phyloP scores from a whole-genome alignment of 2,329 filamentous ascomycete genomes.

The Aspergillus proliferans region DNA sequence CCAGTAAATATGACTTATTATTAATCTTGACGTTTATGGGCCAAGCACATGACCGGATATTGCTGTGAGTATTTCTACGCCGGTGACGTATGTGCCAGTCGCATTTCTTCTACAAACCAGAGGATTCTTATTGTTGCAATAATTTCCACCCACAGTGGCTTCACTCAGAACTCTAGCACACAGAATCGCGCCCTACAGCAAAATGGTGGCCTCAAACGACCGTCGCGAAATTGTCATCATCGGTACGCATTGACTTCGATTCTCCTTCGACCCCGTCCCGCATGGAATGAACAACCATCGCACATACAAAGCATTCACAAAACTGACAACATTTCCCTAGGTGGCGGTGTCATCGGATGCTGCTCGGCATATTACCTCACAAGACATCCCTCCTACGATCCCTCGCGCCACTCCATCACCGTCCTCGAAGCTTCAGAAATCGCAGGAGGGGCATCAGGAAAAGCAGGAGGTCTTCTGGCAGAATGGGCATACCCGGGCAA shows the following conservation, averaged over 20 bases:
- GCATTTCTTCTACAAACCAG: slow-evolving; percentile 3
- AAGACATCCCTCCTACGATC: slow-evolving; percentile 74
- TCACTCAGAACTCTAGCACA: slow-evolving; percentile 11
- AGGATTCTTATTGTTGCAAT: background rate
- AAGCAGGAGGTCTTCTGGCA: slow-evolving; percentile 84
- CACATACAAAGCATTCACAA: slow-evolving; percentile 1
- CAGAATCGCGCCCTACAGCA: slow-evolving; percentile 14
- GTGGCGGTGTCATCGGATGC: slow-evolving; percentile 87
- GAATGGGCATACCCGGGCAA: slow-evolving; percentile 84
- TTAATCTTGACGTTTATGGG: slow-evolving; percentile 1
- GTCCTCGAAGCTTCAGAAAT: slow-evolving; percentile 80
- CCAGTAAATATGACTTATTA: background rate
- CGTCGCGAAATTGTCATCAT: slow-evolving; percentile 37
- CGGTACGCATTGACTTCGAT: slow-evolving; percentile 21
- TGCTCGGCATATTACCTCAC: slow-evolving; percentile 89
- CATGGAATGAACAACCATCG: slow-evolving; percentile 2
- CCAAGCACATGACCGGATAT: slow-evolving; percentile 21
- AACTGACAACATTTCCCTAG: slow-evolving; percentile 38
- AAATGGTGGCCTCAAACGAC: slow-evolving; percentile 24
- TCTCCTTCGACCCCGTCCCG: slow-evolving; percentile 16
- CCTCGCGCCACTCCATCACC: slow-evolving; percentile 68
- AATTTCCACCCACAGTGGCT: slow-evolving; percentile 17
- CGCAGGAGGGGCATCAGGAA: slow-evolving; percentile 88
- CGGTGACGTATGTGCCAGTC: slow-evolving; percentile 24
- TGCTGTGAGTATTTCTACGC: background rate